A percentile compares a stretch with the other conserved stretches of the same genome.
These are phyloP conservation scores for Sporothrix pseudoabietina DNA, from an alignment of 2,329 filamentous ascomycete species.

Conservation along the genomic window DNA sequence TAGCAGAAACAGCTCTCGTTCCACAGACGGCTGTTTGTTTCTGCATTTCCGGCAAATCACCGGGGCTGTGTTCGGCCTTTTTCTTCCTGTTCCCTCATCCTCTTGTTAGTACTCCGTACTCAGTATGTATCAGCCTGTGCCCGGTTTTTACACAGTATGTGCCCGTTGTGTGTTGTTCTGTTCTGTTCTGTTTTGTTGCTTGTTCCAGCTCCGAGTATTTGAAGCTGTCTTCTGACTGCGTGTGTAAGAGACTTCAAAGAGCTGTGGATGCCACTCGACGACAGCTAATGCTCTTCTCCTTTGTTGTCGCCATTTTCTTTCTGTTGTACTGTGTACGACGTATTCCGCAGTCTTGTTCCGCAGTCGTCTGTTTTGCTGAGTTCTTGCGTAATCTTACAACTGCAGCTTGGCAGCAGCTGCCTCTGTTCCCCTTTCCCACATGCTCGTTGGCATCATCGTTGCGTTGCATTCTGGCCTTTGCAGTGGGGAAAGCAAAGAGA, in stretches of 20 bases:
- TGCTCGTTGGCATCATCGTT: background rate
- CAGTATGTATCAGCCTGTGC: background rate
- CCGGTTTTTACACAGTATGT: background rate
- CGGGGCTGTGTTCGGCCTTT: conserved; percentile 14
- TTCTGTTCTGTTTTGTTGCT: background rate
- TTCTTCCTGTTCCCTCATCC: background rate
- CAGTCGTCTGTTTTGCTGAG: background rate
- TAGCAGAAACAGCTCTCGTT: conserved; percentile 3
- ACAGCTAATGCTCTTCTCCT: background rate
- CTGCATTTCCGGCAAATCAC: conserved; percentile 8
- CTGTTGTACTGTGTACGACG: too few relatives aligned
- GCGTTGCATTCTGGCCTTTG: background rate
- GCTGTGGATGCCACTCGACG: background rate
- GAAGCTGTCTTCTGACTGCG: conserved; percentile 8
- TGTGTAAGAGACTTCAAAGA: conserved; percentile 1
- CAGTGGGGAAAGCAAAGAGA: background rate
- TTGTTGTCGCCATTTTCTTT: background rate
- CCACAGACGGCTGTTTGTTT: conserved; percentile 2
- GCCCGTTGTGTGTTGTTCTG: background rate
- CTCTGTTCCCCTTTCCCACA: background rate
- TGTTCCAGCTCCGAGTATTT: background rate
- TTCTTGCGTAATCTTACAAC: conserved; percentile 12
- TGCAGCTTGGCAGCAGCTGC: background rate
- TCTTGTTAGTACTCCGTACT: background rate
- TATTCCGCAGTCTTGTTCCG: background rate